Evolutionary conservation across 176 grass and related monocot genomes (phyloP), one percentile per base, ranked within the genome.

Genomic region (Miscanthus lutarioriparius): DNA sequence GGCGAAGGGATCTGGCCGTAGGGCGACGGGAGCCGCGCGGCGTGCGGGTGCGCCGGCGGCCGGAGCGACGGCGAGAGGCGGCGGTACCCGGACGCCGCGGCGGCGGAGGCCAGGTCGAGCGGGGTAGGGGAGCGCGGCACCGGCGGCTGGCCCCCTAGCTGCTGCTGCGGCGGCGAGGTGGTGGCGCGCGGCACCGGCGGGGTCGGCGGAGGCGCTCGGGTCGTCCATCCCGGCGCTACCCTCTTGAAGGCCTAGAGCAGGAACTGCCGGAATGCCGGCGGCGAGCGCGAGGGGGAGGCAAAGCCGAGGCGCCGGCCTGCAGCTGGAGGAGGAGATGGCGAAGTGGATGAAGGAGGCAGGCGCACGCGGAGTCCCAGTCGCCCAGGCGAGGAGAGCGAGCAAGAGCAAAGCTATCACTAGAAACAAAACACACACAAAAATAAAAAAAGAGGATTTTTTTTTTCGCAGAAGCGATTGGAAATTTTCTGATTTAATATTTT

Each of bases 1-100:
- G 72, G 75, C 72, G 79, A 5, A 27, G 91, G 87, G 89, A 97
- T 96, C 89, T 93, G 91, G 33, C 48, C 62, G 72, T 83, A 90
- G n/a, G 87, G 87, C 58, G 85, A 83, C 13, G 91, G 81, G 56
- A 72, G 86, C 5, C 84, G 88, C 38, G 44, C 68, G 74, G 44
- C 68, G 74, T 86, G 90, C 78, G 86, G 90, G 83, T 86, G 86
- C 33, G 86, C 86, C 33, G 83, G 86, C 20, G 87, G 83, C 0
- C 83, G 75, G 10, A 82, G 83, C 9, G 83, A 92, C 32, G 81
- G 84, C 37, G 91, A 89, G 84, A 87, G 77, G 1, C 89, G 67
- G 7, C 88, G 80, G 68, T 75, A 83, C 15, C 32, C 74, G 11
- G 82, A 20, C 19, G 86, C 58, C 58, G 22, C 54, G 0, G 47